phyloP scores from a whole-genome alignment of 768 basidiomycete genomes.

The Phaeolepiota aurea region DNA sequence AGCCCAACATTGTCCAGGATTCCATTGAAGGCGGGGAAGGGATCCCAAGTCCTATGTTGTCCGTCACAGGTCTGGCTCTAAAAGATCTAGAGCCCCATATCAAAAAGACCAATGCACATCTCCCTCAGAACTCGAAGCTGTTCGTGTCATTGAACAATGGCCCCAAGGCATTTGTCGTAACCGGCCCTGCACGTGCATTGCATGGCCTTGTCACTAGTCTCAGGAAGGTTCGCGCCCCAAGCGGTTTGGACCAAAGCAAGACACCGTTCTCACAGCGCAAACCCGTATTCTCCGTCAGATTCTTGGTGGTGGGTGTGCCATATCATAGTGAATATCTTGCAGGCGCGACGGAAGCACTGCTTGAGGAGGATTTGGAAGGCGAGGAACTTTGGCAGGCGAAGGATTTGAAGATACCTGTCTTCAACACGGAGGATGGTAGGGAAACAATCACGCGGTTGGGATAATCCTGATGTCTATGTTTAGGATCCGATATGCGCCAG shows the following conservation, averaged over 20 bases:
- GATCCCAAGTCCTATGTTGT: conserved; percentile 87
- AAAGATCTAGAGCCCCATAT: conserved; percentile 78
- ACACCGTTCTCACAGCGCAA: conserved; percentile 91
- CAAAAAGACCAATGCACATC: conserved; percentile 78
- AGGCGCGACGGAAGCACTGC: conserved; percentile 66
- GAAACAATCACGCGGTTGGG: conserved; percentile 1
- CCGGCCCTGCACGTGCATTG: conserved; percentile 84
- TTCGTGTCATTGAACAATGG: conserved; percentile 91
- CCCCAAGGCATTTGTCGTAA: conserved; percentile 84
- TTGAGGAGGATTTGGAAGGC: conserved; percentile 65
- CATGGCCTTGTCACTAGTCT: conserved; percentile 90
- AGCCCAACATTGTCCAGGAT: conserved; percentile 82
- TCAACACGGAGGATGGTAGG: conserved; percentile 85
- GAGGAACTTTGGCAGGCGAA: conserved; percentile 69
- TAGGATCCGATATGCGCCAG: conserved; percentile 80
- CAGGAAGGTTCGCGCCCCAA: conserved; percentile 82
- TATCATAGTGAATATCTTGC: conserved; percentile 88
- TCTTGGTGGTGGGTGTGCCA: conserved; percentile 92
- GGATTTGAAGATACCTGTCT: conserved; percentile 79
- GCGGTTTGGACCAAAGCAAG: conserved; percentile 90
- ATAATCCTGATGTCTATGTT: too few relatives aligned
- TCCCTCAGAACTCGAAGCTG: conserved; percentile 71
- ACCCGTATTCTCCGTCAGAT: conserved; percentile 85
- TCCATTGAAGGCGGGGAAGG: conserved; percentile 91
- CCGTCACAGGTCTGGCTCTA: conserved; percentile 73